phyloP scores from a whole-genome alignment of 345 rosid genomes.

The Citrus medica region DNA sequence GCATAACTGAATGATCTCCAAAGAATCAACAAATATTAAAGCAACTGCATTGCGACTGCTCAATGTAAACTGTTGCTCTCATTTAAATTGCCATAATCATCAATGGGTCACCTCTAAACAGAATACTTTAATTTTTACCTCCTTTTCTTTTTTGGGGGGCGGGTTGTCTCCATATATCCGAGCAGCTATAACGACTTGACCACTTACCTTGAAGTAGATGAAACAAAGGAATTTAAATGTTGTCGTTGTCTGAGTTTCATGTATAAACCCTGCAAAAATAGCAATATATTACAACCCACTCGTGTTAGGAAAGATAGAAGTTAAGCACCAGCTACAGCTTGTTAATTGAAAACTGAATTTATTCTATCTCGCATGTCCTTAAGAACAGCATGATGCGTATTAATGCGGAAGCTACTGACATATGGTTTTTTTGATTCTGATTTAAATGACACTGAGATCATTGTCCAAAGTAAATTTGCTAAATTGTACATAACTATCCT shows the following conservation, averaged over 20 bases:
- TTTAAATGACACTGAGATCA: not conserved
- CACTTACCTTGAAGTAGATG: slow-evolving; percentile 34
- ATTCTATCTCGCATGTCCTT: not conserved
- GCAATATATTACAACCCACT: not conserved
- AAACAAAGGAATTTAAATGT: slow-evolving; percentile 17
- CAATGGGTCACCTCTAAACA: too few species aligned
- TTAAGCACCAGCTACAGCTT: not conserved
- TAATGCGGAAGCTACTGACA: not conserved
- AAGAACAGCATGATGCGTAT: not conserved
- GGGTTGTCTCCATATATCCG: too few species aligned
- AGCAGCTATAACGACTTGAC: not conserved
- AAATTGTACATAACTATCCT: too few species aligned
- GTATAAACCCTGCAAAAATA: slow-evolving; percentile 72
- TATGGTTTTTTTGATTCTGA: not conserved
- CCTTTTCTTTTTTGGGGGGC: too few species aligned
- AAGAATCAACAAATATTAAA: too few species aligned
- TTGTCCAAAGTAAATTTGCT: too few species aligned
- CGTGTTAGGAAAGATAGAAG: not conserved
- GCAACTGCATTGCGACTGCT: too few species aligned
- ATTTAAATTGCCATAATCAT: too few species aligned
- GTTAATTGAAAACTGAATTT: not conserved
- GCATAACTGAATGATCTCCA: too few species aligned
- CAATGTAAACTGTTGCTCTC: too few species aligned
- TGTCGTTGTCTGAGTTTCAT: slow-evolving; percentile 62
- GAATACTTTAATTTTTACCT: too few species aligned